Conservation (phyloP, 2,329 filamentous ascomycete genomes). For the Aspergillus sp. region DNA sequence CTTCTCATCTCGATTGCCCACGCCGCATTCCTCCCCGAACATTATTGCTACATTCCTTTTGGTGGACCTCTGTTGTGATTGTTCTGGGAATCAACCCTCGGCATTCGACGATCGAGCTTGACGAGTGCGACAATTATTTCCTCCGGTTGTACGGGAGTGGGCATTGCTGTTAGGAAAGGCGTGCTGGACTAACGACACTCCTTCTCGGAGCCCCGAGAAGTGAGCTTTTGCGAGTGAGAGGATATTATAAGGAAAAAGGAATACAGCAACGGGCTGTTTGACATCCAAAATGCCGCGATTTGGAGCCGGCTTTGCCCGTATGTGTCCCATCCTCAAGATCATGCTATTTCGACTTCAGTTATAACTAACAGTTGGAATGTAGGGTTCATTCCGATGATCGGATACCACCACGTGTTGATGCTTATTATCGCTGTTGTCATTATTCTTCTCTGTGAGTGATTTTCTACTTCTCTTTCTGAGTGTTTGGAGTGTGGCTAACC, state of each 20-base stretch:
- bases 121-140: background rate
- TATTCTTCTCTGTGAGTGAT: constrained; percentile 82
- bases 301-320: constrained; percentile 37
- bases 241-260: constrained; percentile 12
- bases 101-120: background rate
- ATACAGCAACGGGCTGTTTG: constrained; percentile 3
- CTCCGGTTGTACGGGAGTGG: background rate
- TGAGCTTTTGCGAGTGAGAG: constrained; percentile 27
- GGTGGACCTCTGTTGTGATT: background rate
- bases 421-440: constrained; percentile 91
- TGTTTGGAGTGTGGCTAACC: constrained; percentile 23
- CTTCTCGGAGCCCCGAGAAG: constrained; percentile 45
- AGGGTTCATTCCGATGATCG: constrained; percentile 63
- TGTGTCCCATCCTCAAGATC: constrained; percentile 13
- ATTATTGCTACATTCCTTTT: constrained; percentile 8
- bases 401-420: constrained; percentile 89
- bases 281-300: constrained; percentile 32
- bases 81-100: background rate
- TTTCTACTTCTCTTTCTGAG: background rate
- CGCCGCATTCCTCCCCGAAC: constrained; percentile 29
- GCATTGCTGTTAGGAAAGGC: constrained; percentile 4
- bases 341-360: background rate
- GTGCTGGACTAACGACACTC: constrained; percentile 23
- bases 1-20: constrained; percentile 11
- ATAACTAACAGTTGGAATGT: constrained; percentile 8